These are phyloP conservation scores for Aethionema arabicum DNA, from an alignment of 345 rosid genomes.

Conservation along the genomic window DNA sequence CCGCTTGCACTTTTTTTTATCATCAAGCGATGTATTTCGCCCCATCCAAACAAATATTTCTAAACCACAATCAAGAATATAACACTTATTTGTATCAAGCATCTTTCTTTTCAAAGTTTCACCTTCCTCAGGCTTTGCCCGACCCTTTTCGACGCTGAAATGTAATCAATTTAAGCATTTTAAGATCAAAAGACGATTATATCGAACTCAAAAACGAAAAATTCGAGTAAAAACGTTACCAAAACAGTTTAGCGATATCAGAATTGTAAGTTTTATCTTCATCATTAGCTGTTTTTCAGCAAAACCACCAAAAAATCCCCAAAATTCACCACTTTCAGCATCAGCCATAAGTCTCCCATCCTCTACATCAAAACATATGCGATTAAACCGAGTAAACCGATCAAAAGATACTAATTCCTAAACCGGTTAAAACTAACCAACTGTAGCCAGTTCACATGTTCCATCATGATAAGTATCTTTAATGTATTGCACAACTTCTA, in stretches of 20 bases:
- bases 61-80: constrained; percentile 41
- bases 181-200: constrained; percentile 12
- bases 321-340: constrained; percentile 95
- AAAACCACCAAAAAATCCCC: constrained; percentile 96
- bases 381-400: constrained; percentile 14
- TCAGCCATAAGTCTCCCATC: constrained; percentile 99
- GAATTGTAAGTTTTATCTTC: constrained; percentile 52
- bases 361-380: constrained; percentile 50
- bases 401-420: constrained; percentile 11
- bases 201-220: not conserved
- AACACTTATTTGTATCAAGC: constrained; percentile 74
- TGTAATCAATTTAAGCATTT: constrained; percentile 26
- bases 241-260: constrained; percentile 49
- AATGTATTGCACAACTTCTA: constrained; percentile 95
- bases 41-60: constrained; percentile 47
- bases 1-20: constrained; percentile 41
- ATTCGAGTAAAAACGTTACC: constrained; percentile 48
- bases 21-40: constrained; percentile 41
- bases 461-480: constrained; percentile 95
- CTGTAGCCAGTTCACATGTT: constrained; percentile 86
- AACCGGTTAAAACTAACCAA: constrained; percentile 67
- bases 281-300: constrained; percentile 72
- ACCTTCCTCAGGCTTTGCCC: constrained; percentile 62
- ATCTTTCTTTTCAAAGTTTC: constrained; percentile 77
- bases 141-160: constrained; percentile 78